Conservation (phyloP, 257 asterid species). For the Nicotiana attenuata region DNA sequence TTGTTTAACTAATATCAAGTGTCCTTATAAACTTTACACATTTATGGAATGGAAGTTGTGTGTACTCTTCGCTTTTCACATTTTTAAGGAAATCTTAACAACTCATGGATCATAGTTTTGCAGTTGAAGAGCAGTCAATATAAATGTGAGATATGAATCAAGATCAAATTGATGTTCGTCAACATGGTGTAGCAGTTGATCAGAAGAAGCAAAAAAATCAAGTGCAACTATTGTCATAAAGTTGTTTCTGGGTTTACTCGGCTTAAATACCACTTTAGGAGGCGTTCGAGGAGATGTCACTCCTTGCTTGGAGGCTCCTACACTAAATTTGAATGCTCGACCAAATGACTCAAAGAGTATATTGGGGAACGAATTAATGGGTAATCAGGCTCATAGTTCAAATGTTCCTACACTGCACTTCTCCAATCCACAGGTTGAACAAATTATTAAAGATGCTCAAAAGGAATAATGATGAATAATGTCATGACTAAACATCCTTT, state of each 20-base stretch:
- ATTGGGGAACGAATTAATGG: too few species aligned
- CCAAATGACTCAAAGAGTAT: too few species aligned
- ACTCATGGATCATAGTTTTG: background rate
- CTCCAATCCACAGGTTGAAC: too few species aligned
- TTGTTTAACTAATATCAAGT: background rate
- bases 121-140: background rate
- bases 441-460: too few species aligned
- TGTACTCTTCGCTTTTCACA: background rate
- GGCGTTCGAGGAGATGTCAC: conserved; percentile 22
- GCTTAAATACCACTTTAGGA: conserved; percentile 24
- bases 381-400: too few species aligned
- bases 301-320: conserved; percentile 18
- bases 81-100: background rate
- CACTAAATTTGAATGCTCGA: too few species aligned
- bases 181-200: conserved; percentile 15
- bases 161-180: conserved; percentile 7
- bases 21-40: background rate
- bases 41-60: background rate
- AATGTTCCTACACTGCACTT: too few species aligned
- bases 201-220: conserved; percentile 5
- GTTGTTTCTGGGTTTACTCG: conserved; percentile 15
- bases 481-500: too few species aligned
- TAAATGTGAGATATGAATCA: background rate
- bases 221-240: conserved; percentile 22
- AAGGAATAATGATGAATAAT: too few species aligned